A percentile compares a stretch with the other conserved stretches of the same genome.
phyloP scores from a whole-genome alignment of 2,329 filamentous ascomycete species.

The Mycogone perniciosa region DNA sequence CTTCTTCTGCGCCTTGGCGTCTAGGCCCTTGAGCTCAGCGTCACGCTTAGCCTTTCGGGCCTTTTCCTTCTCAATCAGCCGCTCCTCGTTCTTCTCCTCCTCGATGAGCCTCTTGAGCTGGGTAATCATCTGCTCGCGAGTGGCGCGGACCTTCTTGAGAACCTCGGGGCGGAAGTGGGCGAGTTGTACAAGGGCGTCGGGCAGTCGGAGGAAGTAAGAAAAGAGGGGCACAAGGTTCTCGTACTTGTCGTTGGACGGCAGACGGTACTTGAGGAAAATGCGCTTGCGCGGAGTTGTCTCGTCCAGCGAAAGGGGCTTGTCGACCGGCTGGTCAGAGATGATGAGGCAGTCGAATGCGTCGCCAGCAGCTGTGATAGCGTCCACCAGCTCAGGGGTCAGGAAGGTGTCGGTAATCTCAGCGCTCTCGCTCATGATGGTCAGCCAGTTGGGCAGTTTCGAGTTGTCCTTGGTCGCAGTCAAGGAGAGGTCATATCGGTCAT shows the following conservation, averaged over 20 bases:
- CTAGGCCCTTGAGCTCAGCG: constrained; percentile 66
- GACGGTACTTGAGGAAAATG: constrained; percentile 68
- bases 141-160: constrained; percentile 70
- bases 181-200: constrained; percentile 68
- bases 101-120: constrained; percentile 76
- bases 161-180: constrained; percentile 91
- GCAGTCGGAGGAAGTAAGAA: constrained; percentile 73
- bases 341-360: constrained; percentile 79
- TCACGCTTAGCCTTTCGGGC: constrained; percentile 87
- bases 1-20: constrained; percentile 80
- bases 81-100: constrained; percentile 73
- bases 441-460: constrained; percentile 80
- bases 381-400: constrained; percentile 79
- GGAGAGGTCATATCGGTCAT: constrained; percentile 90
- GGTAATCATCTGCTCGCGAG: constrained; percentile 72
- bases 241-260: constrained; percentile 59
- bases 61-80: constrained; percentile 63
- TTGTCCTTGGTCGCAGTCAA: constrained; percentile 91
- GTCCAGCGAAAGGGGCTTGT: constrained; percentile 78
- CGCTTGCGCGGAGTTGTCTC: constrained; percentile 84
- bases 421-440: constrained; percentile 93
- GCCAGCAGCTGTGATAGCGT: constrained; percentile 71
- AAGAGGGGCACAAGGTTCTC: constrained; percentile 66
- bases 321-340: constrained; percentile 79
- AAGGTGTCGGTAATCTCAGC: constrained; percentile 87